A percentile compares a stretch with the other conserved stretches of the same genome.
Conservation (phyloP, 148 eudicot species). For the Nyssa sinensis region DNA sequence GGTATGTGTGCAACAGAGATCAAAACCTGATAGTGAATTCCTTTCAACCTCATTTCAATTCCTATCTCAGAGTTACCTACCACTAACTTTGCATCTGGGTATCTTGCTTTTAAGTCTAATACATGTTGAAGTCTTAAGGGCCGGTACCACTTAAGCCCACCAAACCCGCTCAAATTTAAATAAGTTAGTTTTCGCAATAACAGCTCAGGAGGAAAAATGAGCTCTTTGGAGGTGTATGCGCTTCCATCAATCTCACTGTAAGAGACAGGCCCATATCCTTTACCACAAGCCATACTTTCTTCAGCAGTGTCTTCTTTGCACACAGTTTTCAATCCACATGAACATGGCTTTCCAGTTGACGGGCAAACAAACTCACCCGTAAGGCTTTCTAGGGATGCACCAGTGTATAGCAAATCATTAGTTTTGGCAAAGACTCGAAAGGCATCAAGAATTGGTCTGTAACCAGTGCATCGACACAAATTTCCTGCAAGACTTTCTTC, state of each 20-base stretch:
- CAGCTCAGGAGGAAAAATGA: conserved; percentile 94
- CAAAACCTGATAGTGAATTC: conserved; percentile 66
- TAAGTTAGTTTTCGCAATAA: conserved; percentile 46
- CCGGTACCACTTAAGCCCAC: conserved; percentile 84
- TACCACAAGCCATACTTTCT: conserved; percentile 21
- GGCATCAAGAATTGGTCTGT: conserved; percentile 90
- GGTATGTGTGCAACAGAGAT: conserved; percentile 71
- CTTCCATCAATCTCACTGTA: conserved; percentile 78
- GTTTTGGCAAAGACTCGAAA: conserved; percentile 94
- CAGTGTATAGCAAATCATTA: conserved; percentile 61
- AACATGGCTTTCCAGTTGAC: conserved; percentile 92
- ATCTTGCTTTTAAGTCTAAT: conserved; percentile 68
- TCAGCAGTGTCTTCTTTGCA: conserved; percentile 22
- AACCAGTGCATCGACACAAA: conserved; percentile 97
- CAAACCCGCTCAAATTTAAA: conserved; percentile 65
- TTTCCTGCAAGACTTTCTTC: conserved; percentile 99
- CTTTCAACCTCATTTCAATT: conserved; percentile 90
- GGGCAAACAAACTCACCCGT: conserved; percentile 80
- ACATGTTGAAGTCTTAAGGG: conserved; percentile 79
- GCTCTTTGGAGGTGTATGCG: conserved; percentile 69
- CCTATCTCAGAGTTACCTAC: conserved; percentile 93
- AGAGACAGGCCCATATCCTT: conserved; percentile 45
- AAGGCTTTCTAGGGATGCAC: conserved; percentile 27
- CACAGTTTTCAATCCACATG: conserved; percentile 54
- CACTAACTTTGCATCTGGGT: conserved; percentile 78